Evolutionary conservation across 768 basidiomycete genomes (phyloP).

Genomic region (Mycena pura): DNA sequence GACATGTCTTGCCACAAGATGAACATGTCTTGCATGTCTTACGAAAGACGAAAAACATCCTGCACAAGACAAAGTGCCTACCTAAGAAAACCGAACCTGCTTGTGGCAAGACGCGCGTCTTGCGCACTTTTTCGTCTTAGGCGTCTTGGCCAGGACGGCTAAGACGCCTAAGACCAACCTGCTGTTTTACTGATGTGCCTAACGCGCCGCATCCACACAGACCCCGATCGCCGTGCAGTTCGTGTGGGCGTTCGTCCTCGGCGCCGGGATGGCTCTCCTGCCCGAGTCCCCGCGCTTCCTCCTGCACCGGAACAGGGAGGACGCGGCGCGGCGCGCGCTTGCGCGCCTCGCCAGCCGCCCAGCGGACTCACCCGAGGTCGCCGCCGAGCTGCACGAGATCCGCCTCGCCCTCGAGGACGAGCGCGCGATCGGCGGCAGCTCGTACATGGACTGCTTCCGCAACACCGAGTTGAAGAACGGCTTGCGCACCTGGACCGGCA

Average conservation of each 20-base stretch:
- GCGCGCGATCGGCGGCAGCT: conserved; percentile 49
- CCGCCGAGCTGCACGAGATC: conserved; percentile 43
- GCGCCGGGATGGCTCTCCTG: conserved; percentile 61
- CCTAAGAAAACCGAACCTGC: no score
- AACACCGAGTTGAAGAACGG: conserved; percentile 53
- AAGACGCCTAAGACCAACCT: no score
- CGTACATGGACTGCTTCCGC: conserved; percentile 61
- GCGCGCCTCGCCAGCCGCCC: conserved; percentile 59
- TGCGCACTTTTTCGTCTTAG: no score
- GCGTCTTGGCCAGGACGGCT: no score
- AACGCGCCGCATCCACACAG: no score
- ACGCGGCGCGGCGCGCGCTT: conserved; percentile 54
- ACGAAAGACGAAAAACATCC: no score
- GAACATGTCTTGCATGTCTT: no score
- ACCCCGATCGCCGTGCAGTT: conserved; percentile 68
- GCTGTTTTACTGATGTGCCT: no score
- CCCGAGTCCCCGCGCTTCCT: conserved; percentile 71
- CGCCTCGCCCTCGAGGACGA: conserved; percentile 56
- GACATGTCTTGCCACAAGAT: no score
- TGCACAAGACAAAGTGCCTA: no score
- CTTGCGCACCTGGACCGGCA: conserved; percentile 70
- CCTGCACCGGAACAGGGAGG: conserved; percentile 58
- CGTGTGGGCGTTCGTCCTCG: conserved; percentile 66
- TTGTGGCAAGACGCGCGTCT: no score
- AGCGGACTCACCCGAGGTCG: conserved; percentile 49